phyloP scores from a whole-genome alignment of 1,139 yeast genomes.

The Citeromyces hawaiiensis region DNA sequence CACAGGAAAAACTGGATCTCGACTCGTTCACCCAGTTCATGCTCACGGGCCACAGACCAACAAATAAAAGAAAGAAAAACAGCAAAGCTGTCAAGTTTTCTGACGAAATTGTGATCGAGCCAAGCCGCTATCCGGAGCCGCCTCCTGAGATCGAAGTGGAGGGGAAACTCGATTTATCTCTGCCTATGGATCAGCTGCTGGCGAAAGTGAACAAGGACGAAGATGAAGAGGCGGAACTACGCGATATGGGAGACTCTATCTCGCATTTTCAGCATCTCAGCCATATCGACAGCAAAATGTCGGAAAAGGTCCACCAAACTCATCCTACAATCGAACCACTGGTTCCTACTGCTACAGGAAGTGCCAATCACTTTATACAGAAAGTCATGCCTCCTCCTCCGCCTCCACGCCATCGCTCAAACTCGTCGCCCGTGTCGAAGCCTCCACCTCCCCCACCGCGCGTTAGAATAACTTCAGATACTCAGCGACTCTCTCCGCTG shows the following conservation, averaged over 20 bases:
- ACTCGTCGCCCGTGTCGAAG: constrained; percentile 9
- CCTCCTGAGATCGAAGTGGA: constrained; percentile 1
- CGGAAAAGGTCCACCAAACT: no score
- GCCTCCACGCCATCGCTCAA: constrained; percentile 11
- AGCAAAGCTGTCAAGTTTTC: constrained; percentile 58
- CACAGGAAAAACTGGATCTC: constrained; percentile 33
- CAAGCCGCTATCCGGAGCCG: background rate
- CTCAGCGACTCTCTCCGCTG: constrained; percentile 9
- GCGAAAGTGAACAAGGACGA: constrained; percentile 23
- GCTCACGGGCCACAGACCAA: constrained; percentile 59
- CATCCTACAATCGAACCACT: constrained; percentile 3
- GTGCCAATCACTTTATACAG: constrained; percentile 7
- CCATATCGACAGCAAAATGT: constrained; percentile 46
- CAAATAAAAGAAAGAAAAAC: constrained; percentile 21
- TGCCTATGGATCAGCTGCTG: constrained; percentile 66
- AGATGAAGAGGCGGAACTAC: constrained; percentile 46
- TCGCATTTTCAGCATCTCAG: constrained; percentile 54
- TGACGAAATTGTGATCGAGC: constrained; percentile 31
- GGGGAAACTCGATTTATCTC: constrained; percentile 33
- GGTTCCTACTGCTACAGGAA: constrained; percentile 6
- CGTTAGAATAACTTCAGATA: constrained; percentile 12
- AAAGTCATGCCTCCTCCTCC: constrained; percentile 19
- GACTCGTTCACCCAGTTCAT: constrained; percentile 67
- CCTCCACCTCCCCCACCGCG: constrained; percentile 32
- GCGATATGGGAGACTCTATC: constrained; percentile 56